Evolutionary conservation across 371 early-diverging fungal species (phyloP), one percentile per base, ranked within the genome.

Genomic region (Mortierella sp.): DNA sequence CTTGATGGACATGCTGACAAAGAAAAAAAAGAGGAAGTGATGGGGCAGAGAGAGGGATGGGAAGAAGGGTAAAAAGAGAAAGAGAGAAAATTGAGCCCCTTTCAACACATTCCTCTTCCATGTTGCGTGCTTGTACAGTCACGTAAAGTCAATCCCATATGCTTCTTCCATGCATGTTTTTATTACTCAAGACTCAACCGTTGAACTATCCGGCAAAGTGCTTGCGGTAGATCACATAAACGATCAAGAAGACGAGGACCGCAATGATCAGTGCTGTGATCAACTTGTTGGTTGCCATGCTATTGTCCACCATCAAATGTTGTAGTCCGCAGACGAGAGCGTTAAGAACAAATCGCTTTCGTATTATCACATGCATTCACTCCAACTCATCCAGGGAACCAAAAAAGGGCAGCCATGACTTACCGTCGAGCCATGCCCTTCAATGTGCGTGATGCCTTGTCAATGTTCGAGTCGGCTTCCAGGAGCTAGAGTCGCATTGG

Each of bases 401-500:
- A n/a, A n/a, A n/a, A n/a, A n/a, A n/a, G n/a, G n/a, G n/a, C n/a
- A n/a, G n/a, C n/a, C n/a, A n/a, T n/a, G n/a, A 55, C 84, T 84
- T 87, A 96, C 96, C 95, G 85, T 58, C 94, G 87, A 10, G 95
- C 93, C 98, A 98, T 98, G 47, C 88, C 89, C 76, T 91, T 91
- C 28, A 98, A 82, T 3, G 95, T 93, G 48, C 94, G 89, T 49
- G 92, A 91, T 31, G 95, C 94, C 68, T 91, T 90, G 70, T 95
- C 93, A 54, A 98, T 92, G 74, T 91, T 91, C 14, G 91, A 85
- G 79, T 98, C 96, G 0, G 97, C 96, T 55, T 93, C 93, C 59
- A 87, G 78, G 27, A 96, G 82, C 91, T 93, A 81, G 12, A 4
- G n/a, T 18, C 45, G 34, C 10, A 10, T 34, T 34, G 4, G 34